Evolutionary conservation across 805 yeast species (phyloP), one percentile per base, ranked within the genome.

Genomic region (Candida bentonensis): DNA sequence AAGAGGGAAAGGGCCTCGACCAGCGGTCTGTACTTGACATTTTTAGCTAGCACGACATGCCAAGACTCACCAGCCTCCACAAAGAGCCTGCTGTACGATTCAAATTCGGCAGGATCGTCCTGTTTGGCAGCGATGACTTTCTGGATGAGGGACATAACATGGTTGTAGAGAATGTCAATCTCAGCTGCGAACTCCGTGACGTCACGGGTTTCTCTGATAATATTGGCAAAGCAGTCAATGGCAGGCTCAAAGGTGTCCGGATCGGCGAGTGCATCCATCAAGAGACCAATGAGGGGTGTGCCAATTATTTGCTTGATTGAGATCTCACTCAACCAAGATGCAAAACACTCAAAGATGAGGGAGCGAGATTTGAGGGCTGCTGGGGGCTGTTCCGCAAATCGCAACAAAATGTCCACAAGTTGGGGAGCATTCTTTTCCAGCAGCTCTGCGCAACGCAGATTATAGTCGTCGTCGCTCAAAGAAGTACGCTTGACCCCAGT

Each of bases 51-150:
- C 26, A 83, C 67, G 26, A 83, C 82, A 61, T 86, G 92, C 98
- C 98, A 92, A 1, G 94, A 74, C 63, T 87, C 96, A 46, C 95
- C 95, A 1, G 96, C 94, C 53, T 87, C 94, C 4, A 87, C 83
- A 59, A 82, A 84, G 39, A 92, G 60, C 54, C 92, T 71, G 0
- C 94, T 75, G 44, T 83, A 65, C 13, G 82, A 77, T 46, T 79
- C 79, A 55, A 82, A 72, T 30, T 72, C 69, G 27, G 82, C 92
- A 1, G 74, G 69, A 52, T 80, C 89, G 42, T 67, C 70, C 34
- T 56, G 17, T 30, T 30, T 53, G 42, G 42, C 40, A 22, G 53
- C 64, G 11, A 43, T 34, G 13, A 55, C 42, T 39, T 69, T 65
- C 2, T 74, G 71, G 56, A 77, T 73, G 42, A 88, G 65, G 41